phyloP scores from a whole-genome alignment of 352 stramenopile genomes.

The Pseudoperonospora humuli region DNA sequence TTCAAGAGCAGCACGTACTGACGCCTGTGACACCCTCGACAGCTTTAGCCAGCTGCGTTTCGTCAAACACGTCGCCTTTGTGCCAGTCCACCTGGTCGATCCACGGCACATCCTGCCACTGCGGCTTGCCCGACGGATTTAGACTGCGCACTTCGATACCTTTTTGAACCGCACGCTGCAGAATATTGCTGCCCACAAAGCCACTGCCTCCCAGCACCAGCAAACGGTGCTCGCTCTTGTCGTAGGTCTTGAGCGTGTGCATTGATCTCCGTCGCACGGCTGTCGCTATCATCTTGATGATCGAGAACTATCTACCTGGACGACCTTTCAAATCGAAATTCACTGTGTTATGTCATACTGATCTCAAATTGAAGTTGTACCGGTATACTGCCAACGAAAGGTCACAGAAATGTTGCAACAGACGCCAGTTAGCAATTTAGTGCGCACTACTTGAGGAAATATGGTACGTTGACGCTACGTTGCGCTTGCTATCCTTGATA shows the following conservation, averaged over 20 bases:
- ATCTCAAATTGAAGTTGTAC: neutral
- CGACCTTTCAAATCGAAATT: no score
- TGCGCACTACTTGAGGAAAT: neutral
- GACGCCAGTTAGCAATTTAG: no score
- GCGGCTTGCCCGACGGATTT: constrained; percentile 73
- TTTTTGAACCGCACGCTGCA: constrained; percentile 82
- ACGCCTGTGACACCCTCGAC: constrained; percentile 71
- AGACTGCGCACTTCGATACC: constrained; percentile 83
- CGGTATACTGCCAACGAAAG: no score
- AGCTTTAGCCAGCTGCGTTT: constrained; percentile 48
- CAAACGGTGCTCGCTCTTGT: constrained; percentile 65
- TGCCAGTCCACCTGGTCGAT: constrained; percentile 86
- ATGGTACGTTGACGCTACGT: neutral
- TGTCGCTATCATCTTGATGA: constrained; percentile 14
- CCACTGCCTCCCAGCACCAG: constrained; percentile 85
- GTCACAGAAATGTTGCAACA: constrained; percentile 1
- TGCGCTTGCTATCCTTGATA: no score
- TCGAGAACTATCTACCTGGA: no score
- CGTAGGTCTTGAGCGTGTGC: constrained; percentile 37
- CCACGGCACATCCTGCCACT: constrained; percentile 71
- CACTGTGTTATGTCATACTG: no score
- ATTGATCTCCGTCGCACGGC: constrained; percentile 16
- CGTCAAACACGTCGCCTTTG: constrained; percentile 79
- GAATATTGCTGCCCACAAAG: constrained; percentile 88
- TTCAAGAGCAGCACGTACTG: constrained; percentile 35